Evolutionary conservation across 768 basidiomycete genomes (phyloP), one percentile per base, ranked within the genome.

Genomic region (Stropharia rugosoannulata): DNA sequence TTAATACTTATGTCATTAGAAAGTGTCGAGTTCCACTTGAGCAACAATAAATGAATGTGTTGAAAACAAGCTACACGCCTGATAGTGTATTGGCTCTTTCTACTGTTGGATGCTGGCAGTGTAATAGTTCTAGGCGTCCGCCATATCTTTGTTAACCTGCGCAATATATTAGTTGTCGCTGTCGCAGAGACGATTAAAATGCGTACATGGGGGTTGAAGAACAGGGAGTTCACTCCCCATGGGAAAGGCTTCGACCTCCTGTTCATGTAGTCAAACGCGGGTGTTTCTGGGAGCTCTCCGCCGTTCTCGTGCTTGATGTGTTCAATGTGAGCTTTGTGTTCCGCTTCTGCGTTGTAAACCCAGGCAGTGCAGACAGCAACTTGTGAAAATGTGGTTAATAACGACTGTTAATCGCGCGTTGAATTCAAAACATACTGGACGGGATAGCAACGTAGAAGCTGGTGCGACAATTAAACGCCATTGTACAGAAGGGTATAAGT

Each of bases 161-260:
- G 12, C 5, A 35, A 12, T 38, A 47, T 37, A 12, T 10, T 46
- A 46, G 12, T 43, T 18, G 5, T 32, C 37, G 35, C 49, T 40
- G 22, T 27, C 10, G 10, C 16, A 18, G 9, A 38, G 13, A 13
- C 38, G 25, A n/a, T 25, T 11, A 7, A 29, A 41, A 13, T 49
- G 65, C 85, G 44, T 67, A 89, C 91, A 62, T 82, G 76, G 49
- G 84, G 70, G 68, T 91, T 93, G 76, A 81, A 94, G 80, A 94
- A 94, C 15, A 94, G 79, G 12, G 82, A 80, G 81, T 94, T 94
- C 63, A 62, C 71, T 19, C 92, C 92, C 92, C 92, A 94, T 16
- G 92, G 92, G 80, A 80, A 94, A 39, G 91, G 89, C 70, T 90
- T 91, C 56, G 69, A 68, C 57, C 92, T 78, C 64, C 76, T 82